Conservation (phyloP, 2,329 filamentous ascomycete genomes). For the Fusarium caatingaense region DNA sequence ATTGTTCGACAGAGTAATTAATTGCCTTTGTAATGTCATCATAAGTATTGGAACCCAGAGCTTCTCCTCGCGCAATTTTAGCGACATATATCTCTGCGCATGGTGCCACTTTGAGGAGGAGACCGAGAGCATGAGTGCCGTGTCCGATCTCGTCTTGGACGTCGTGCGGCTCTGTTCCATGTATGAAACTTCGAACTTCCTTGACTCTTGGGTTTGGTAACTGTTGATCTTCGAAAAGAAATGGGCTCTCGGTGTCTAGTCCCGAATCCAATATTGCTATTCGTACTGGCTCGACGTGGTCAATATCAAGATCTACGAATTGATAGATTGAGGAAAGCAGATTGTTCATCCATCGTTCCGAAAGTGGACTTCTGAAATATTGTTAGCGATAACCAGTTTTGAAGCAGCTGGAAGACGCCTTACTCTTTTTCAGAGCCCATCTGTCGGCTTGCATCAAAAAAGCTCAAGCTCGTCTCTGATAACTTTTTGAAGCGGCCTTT, state of each 20-base stretch:
- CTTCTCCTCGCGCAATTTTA: not conserved
- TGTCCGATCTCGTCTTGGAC: not conserved
- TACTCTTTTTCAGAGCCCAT: not conserved
- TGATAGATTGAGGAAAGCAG: not conserved
- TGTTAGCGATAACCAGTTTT: not conserved
- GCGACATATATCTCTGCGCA: slow-evolving; percentile 2
- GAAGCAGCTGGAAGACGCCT: rapidly evolving
- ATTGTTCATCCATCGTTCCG: not conserved
- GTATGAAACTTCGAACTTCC: not conserved
- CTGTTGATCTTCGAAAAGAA: not conserved
- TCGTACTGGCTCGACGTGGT: not conserved
- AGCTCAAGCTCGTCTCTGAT: not conserved
- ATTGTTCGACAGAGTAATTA: not conserved
- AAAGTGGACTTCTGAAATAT: not conserved
- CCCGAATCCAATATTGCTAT: slow-evolving; percentile 11
- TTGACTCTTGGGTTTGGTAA: not conserved
- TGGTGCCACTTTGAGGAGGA: not conserved
- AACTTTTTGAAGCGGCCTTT: no score
- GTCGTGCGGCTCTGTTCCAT: not conserved
- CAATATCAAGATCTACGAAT: not conserved
- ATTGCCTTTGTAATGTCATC: slow-evolving; percentile 1
- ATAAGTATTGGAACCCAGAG: not conserved
- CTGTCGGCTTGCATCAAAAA: slow-evolving; percentile 1
- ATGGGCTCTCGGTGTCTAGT: not conserved
- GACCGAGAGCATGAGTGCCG: slow-evolving; percentile 1